Evolutionary conservation across 768 basidiomycete species (phyloP).

Genomic region (Rhodotorula taiwanensis): DNA sequence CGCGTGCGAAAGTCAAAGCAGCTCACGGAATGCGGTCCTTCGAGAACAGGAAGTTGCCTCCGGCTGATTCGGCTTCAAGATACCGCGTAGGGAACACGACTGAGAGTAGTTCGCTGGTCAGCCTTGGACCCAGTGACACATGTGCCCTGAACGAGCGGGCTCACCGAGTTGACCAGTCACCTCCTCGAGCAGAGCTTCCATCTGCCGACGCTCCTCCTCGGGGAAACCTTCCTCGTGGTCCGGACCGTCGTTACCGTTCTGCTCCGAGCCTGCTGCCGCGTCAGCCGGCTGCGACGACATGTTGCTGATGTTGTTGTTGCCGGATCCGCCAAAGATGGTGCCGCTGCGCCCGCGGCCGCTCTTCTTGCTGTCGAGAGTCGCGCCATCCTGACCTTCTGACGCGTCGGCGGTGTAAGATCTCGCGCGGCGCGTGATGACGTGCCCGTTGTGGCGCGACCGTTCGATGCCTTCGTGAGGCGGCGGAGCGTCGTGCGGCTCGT

Average conservation of each 20-base stretch:
- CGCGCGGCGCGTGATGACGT: slow-evolving; percentile 17
- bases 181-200: slow-evolving; percentile 73
- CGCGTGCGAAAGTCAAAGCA: background rate
- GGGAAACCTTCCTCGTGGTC: slow-evolving; percentile 63
- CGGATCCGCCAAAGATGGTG: slow-evolving; percentile 37
- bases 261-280: background rate
- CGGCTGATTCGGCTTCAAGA: slow-evolving; percentile 83
- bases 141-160: background rate
- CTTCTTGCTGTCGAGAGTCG: background rate
- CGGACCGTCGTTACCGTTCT: slow-evolving; percentile 35
- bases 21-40: slow-evolving; percentile 54
- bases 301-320: too few species aligned
- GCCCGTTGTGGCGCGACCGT: slow-evolving; percentile 4
- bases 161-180: slow-evolving; percentile 79
- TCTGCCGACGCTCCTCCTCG: slow-evolving; percentile 75
- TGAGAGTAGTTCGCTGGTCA: background rate
- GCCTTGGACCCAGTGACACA: too few species aligned
- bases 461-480: slow-evolving; percentile 4
- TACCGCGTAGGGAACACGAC: slow-evolving; percentile 48
- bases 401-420: slow-evolving; percentile 26
- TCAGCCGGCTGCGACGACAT: background rate
- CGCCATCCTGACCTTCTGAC: slow-evolving; percentile 26
- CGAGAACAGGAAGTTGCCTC: slow-evolving; percentile 89
- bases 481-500: background rate
- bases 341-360: slow-evolving; percentile 42